These are phyloP conservation scores for Ganoderma lingzhi DNA, from an alignment of 1,284 basidiomycete genomes.

Conservation along the genomic window DNA sequence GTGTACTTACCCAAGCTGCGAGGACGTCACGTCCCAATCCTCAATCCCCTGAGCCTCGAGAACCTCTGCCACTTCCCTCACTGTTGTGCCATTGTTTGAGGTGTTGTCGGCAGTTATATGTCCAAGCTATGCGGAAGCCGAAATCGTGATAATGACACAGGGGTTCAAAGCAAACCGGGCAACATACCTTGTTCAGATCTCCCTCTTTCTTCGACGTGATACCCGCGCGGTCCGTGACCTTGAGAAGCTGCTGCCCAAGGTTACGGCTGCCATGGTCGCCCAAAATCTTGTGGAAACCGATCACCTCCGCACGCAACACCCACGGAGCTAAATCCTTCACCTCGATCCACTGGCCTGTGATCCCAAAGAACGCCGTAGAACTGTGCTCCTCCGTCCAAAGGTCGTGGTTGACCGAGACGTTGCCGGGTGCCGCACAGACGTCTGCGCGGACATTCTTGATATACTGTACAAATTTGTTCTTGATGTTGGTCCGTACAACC, in stretches of 20 bases:
- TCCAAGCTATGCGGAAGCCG: neutral
- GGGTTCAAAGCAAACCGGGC: too few species aligned
- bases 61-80: neutral
- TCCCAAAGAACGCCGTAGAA: neutral
- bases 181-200: neutral
- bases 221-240: neutral
- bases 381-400: neutral
- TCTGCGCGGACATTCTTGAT: too few species aligned
- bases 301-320: neutral
- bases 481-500: neutral
- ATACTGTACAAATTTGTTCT: neutral
- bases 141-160: too few species aligned
- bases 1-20: neutral
- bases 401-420: neutral
- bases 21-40: neutral
- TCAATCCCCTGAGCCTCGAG: neutral
- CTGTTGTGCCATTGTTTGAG: neutral
- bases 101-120: neutral
- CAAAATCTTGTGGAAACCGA: neutral
- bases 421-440: too few species aligned
- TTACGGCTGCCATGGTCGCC: neutral
- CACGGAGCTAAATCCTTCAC: neutral
- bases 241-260: neutral
- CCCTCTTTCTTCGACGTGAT: neutral
- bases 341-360: neutral